Percentiles rank a stretch among this genome's conserved stretches.
phyloP scores from a whole-genome alignment of 2,329 filamentous ascomycete genomes.

The Leptographium flavum region DNA sequence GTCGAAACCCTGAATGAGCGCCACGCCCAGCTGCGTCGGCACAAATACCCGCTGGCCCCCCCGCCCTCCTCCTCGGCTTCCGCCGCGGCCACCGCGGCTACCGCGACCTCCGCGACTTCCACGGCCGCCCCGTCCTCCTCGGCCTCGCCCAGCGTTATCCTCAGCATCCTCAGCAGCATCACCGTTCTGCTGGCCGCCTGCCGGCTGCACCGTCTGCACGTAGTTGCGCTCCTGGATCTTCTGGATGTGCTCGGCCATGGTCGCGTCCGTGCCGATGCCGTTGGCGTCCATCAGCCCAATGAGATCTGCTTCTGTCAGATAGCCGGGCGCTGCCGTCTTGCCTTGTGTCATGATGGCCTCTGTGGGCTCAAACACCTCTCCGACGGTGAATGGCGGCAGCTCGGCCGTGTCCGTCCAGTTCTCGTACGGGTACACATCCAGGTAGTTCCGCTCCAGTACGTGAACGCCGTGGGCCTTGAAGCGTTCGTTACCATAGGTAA shows the following conservation, averaged over 20 bases:
- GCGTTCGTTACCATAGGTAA: constrained; percentile 67
- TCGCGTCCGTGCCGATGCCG: constrained; percentile 94
- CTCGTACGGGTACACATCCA: constrained; percentile 92
- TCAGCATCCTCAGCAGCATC: constrained; percentile 23
- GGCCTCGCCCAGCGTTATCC: constrained; percentile 31
- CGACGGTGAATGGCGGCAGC: constrained; percentile 63
- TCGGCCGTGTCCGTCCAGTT: constrained; percentile 84
- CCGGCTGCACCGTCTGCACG: constrained; percentile 45
- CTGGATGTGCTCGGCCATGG: constrained; percentile 96
- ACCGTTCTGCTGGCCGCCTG: constrained; percentile 22
- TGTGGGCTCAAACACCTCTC: constrained; percentile 73
- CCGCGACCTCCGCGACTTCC: constrained; percentile 27
- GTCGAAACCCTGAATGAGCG: constrained; percentile 88
- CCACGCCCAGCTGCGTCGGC: constrained; percentile 79
- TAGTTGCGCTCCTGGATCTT: constrained; percentile 90
- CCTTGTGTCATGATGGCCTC: constrained; percentile 84
- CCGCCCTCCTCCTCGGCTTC: constrained; percentile 24
- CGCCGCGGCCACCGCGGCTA: constrained; percentile 22
- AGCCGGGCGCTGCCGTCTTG: constrained; percentile 72
- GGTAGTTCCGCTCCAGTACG: constrained; percentile 79
- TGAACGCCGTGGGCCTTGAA: constrained; percentile 75
- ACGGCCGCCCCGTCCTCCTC: constrained; percentile 35
- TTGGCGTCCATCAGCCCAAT: constrained; percentile 98
- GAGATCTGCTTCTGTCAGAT: constrained; percentile 87
- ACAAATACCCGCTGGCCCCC: constrained; percentile 69